Evolutionary conservation across 352 stramenopile genomes (phyloP), one percentile per base, ranked within the genome.

Genomic region (Ophiocytium majus): DNA sequence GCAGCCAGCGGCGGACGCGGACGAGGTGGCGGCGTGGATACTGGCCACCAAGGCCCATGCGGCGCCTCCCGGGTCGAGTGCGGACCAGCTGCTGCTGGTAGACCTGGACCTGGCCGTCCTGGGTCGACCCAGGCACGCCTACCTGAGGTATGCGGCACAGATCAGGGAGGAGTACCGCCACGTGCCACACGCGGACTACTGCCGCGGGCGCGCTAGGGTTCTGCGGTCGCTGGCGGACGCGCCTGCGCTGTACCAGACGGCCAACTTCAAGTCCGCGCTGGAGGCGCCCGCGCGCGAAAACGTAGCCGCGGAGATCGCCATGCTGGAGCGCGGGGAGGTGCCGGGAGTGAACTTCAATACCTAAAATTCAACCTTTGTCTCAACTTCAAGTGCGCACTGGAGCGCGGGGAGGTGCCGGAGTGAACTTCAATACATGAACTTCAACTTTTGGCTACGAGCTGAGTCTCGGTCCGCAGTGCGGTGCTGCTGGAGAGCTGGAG

Each of bases 31-130:
- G 32, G 0, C 37, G 9, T 87, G 82, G 33, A 87, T 87, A 66
- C 81, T 87, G 23, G 83, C 83, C 66, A 87, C 83, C 10, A 87
- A 87, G 49, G 10, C 57, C 28, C 83, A 87, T 50, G 19, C 35
- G 5, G 10, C 5, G 5, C 5, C 5, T 14, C 32, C 66, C 79
- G 81, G 79, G 35, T 74, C 36, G 17, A 66, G n/a, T 34, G 83
- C 79, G 10, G 79, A 87, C 37, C 50, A 83, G 36, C 28, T 63
- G 5, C 81, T 87, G 83, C 85, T 87, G 28, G 79, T 87, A 43
- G 83, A 87, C 81, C 79, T 87, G 43, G 83, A 87, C 75, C 83
- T 87, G 80, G 79, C 79, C 32, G 83, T 87, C 9, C 9, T 87
- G 34, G 83, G 79, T 10, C 50, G 83, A 63, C 32, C 81, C 32